Percentiles rank a stretch among this genome's conserved stretches.
These are phyloP conservation scores for Russula virescens DNA, from an alignment of 768 basidiomycete species.

Conservation along the genomic window DNA sequence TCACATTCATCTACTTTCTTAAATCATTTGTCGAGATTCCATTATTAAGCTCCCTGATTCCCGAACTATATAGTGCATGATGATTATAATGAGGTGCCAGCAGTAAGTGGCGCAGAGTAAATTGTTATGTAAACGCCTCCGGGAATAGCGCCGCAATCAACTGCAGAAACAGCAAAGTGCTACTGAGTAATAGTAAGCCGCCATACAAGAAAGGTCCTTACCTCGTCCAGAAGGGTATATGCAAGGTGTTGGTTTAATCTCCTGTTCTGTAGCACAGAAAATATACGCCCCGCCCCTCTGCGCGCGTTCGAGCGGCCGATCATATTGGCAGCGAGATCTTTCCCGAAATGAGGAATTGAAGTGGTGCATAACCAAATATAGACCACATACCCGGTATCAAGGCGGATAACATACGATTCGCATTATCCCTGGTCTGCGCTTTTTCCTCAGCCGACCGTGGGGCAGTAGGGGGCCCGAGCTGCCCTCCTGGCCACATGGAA, in stretches of 20 bases:
- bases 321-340: constrained; percentile 95
- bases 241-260: constrained; percentile 92
- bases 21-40: neutral
- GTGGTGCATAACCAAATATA: neutral
- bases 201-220: constrained; percentile 31
- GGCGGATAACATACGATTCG: constrained; percentile 83
- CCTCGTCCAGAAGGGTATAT: constrained; percentile 88
- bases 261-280: constrained; percentile 89
- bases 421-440: constrained; percentile 72
- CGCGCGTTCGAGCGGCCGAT: constrained; percentile 96
- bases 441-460: constrained; percentile 83
- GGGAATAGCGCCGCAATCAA: constrained; percentile 58
- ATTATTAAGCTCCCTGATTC: neutral
- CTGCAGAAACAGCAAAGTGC: constrained; percentile 31
- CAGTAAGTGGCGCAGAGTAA: too few relatives aligned
- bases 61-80: neutral
- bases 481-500: constrained; percentile 81
- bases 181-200: neutral
- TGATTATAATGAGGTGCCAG: neutral
- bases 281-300: constrained; percentile 86
- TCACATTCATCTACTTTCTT: neutral
- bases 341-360: neutral
- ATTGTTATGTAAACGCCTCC: constrained; percentile 32
- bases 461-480: constrained; percentile 49
- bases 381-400: constrained; percentile 73